Base-by-base conservation (phyloP, 768 basidiomycete species). In the Amanita fuliginea region DNA sequence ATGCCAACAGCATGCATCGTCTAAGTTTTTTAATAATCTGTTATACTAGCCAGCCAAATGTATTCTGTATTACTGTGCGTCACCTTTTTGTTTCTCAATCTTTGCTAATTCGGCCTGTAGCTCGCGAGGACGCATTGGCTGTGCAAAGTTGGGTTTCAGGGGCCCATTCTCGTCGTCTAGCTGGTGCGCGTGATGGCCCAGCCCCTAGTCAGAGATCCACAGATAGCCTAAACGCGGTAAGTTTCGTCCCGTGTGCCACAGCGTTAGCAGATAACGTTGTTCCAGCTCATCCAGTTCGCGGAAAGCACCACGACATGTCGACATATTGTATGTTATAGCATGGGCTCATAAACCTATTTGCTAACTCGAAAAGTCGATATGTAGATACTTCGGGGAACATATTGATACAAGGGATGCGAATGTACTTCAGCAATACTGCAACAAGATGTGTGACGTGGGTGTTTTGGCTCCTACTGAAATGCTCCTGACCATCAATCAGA, bases 361-460 rank as follows among this genome's bases (percentile, higher is more conserved):
- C 2, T 21, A 5, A 46, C 9, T 14, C 16, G 13, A 7, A n/a
- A 41, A 90, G 84, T 69, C 74, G 1, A 81, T 91, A 51, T 90
- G 89, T 58, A 78, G 77, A 41, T 88, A 86, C 60, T 91, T 92
- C 54, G 89, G 85, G 1, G 89, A 91, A 63, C 53, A 57, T 0
- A 75, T 88, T 33, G 72, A 85, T 53, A 56, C 64, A 6, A 62
- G 58, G 9, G 71, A 83, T 54, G 55, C 66, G 7, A 68, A 67
- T 6, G 51, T 69, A 9, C 61, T 74, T 46, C 71, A 70, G 48
- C 57, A 58, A 3, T 79, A 85, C 55, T 92, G 89, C 56, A 63
- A 82, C 46, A 68, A 71, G 42, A 90, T 89, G 86, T 92, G 89
- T 56, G 89, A 92, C 60, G 88, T 88, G 57, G 21, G 80, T 57